Base-by-base conservation (phyloP, 2,329 filamentous ascomycete species). In the Aspergillus transmontanensis region DNA sequence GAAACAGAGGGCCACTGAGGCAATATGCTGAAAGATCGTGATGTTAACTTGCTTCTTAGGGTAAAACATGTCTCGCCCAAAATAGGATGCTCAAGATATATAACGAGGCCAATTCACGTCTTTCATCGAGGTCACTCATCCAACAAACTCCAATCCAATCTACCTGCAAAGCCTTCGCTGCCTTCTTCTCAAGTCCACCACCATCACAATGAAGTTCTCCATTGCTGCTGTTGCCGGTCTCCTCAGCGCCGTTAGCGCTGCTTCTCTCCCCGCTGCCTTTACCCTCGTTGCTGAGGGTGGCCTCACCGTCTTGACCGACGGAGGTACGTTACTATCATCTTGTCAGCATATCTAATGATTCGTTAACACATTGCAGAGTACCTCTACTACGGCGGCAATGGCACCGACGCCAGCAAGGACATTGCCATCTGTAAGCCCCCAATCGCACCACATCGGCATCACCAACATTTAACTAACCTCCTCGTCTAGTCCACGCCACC, bases 211-310 rank as follows among this genome's bases (percentile, higher is more conserved):
- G 72, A 72, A 73, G 62, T 73, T 74, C 66, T 70, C 70, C 30
- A 57, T 73, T 48, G 68, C 71, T 60, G 57, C 70, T 39, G 60
- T 71, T 57, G 63, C 69, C 19, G 68, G 62, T 53, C 66, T 74
- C 30, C 63, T 62, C 62, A 67, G 68, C 56, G 70, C 71, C 56
- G 63, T 72, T 58, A 65, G 60, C 28, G 71, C 70, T 23, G 51
- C 51, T 21, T 55, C 51, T 32, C 68, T 73, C 34, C 72, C 72
- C 23, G 41, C 64, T 45, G 66, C 71, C 45, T 73, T 74, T 60
- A 71, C 71, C 45, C 70, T 74, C 16, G 70, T 73, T 55, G 70
- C 69, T 43, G 69, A 73, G 21, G 70, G 70, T 26, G 71, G 71
- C 34, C 48, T 58, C 19, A 72, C 71, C 26, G 67, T 73, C 64